Evolutionary conservation across 1,284 basidiomycete genomes (phyloP), one percentile per base, ranked within the genome.

Genomic region (Amylostereum areolatum): DNA sequence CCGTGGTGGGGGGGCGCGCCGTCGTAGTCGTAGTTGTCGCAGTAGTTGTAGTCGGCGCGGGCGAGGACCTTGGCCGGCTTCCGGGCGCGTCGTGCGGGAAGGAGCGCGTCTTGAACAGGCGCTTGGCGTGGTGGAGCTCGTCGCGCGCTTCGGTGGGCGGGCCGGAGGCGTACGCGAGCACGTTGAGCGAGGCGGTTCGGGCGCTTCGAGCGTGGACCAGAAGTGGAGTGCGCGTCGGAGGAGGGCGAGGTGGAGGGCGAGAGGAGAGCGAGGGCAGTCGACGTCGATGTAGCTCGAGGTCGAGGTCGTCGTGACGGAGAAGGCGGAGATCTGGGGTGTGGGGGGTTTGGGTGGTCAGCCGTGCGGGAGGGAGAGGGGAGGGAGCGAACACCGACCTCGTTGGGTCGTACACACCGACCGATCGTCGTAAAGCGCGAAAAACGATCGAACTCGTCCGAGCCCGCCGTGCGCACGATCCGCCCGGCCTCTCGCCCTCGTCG

Each of bases 261-360:
- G 11, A 49, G 49, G 43, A 46, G 53, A 45, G 25, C 57, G 57
- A 1, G 62, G 60, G 36, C 56, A 51, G 48, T 53, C 52, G 49
- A 72, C 66, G 39, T 72, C 67, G 45, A 77, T 60, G 52, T 73
- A 74, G 48, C 69, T 66, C 27, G 73, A 74, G 0, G 77, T 77
- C 9, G 76, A 75, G 1, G 72, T 74, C 4, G 76, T 77, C 34
- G 76, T 73, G 24, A 70, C 68, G 24, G 77, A 79, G 56, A 79
- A 79, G 3, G 69, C 66, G 4, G 77, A 79, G 49, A 59, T 65
- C 77, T 78, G 43, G 18, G 27, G 30, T 25, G 4, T 6, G 40
- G 30, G 18, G 25, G 18, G n/a, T n/a, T n/a, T n/a, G n/a, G n/a
- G n/a, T n/a, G n/a, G n/a, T n/a, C n/a, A n/a, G n/a, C 25, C 11